Conservation (phyloP, 805 yeast genomes). For the Ogataea polymorpha region DNA sequence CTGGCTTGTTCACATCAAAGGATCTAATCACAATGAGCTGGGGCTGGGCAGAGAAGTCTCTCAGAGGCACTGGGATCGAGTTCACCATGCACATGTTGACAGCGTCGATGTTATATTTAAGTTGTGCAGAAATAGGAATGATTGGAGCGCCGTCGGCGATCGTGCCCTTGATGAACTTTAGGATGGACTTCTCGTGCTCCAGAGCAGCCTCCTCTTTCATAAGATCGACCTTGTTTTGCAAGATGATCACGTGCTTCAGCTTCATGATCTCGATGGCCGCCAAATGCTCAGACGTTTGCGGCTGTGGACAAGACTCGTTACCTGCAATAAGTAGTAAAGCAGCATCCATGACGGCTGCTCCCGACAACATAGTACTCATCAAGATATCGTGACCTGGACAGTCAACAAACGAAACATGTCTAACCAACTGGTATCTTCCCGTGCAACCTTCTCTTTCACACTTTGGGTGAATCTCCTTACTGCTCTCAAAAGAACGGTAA, state of each 20-base stretch:
- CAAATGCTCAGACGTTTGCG: constrained; percentile 98
- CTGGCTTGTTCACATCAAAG: constrained; percentile 98
- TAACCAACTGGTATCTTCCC: constrained; percentile 85
- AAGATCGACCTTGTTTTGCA: constrained; percentile 97
- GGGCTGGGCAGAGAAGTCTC: constrained; percentile 94
- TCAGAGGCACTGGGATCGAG: constrained; percentile 91
- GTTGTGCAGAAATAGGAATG: constrained; percentile 97
- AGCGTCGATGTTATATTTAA: constrained; percentile 97
- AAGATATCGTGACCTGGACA: constrained; percentile 99
- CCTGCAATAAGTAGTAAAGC: constrained; percentile 95
- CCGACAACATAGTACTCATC: constrained; percentile 99
- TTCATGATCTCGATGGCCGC: constrained; percentile 99
- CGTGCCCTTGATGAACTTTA: constrained; percentile 93
- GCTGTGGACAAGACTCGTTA: constrained; percentile 99
- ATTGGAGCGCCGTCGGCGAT: constrained; percentile 99
- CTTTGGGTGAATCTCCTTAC: constrained; percentile 90
- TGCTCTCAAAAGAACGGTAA: constrained; percentile 91
- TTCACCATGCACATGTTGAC: constrained; percentile 95
- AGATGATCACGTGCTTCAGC: constrained; percentile 89
- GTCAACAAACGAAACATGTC: constrained; percentile 98
- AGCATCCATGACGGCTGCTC: constrained; percentile 99
- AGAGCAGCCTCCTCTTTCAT: constrained; percentile 96
- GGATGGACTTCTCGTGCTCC: constrained; percentile 91
- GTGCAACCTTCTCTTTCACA: constrained; percentile 83
- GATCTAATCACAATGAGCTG: constrained; percentile 96